phyloP scores from a whole-genome alignment of 495 filamentous ascomycete genomes.

The Neurospora sublineolata region DNA sequence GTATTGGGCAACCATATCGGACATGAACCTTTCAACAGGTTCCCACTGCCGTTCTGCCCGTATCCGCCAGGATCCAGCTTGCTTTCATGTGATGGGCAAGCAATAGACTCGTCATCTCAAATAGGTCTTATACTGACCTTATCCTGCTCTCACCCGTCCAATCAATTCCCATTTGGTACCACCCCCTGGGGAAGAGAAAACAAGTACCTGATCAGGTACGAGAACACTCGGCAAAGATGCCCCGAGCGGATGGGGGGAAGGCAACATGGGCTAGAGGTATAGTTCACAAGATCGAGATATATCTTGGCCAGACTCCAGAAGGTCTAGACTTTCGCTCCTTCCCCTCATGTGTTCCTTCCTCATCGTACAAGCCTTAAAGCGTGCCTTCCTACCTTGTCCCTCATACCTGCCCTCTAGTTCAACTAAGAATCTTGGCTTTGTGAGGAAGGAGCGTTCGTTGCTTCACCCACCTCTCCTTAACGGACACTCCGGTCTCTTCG shows the following conservation, averaged over 20 bases:
- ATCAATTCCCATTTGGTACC: constrained; percentile 8
- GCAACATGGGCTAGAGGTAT: neutral
- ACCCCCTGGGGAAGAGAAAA: neutral
- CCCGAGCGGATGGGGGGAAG: neutral
- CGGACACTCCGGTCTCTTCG: neutral
- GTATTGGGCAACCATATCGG: neutral
- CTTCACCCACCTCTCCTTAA: neutral
- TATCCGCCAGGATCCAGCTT: neutral
- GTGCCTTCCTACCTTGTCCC: neutral
- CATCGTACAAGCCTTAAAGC: neutral
- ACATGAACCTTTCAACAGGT: neutral
- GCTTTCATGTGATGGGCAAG: constrained; percentile 20
- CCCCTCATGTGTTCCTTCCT: neutral
- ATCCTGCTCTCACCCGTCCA: constrained; percentile 9
- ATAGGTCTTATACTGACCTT: constrained; percentile 7
- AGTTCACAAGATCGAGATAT: neutral
- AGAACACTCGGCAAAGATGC: neutral
- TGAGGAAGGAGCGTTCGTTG: neutral
- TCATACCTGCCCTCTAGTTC: neutral
- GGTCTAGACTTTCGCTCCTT: constrained; percentile 16
- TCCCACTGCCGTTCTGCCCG: neutral
- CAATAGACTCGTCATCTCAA: constrained; percentile 22
- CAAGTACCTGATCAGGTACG: neutral
- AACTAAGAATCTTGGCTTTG: neutral
- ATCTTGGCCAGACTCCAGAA: neutral